Evolutionary conservation across 139 green algal genomes (phyloP).

Genomic region (Zygnema circumcarinatum): DNA sequence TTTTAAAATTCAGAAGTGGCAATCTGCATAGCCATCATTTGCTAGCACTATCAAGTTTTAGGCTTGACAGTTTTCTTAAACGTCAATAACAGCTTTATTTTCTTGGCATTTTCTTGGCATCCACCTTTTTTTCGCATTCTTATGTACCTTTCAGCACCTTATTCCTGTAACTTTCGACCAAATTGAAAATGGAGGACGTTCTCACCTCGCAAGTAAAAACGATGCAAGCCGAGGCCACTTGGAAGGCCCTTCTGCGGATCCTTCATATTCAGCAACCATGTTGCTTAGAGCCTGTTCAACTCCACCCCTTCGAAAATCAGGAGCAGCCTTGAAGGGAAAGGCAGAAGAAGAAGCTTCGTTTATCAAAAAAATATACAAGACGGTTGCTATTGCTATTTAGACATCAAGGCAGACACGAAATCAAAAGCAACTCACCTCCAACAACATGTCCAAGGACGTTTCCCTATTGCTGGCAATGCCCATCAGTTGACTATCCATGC

Average conservation of each 20-base stretch:
- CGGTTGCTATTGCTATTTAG: not conserved
- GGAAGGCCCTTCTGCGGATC: not conserved
- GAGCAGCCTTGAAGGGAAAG: not conserved
- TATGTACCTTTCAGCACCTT: not conserved
- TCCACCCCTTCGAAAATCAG: not conserved
- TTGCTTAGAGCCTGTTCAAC: not conserved
- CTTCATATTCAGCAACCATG: slow-evolving; percentile 21
- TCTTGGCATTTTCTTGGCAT: too few species aligned
- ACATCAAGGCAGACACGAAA: not conserved
- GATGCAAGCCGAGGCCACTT: slow-evolving; percentile 13
- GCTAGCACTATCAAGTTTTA: too few species aligned
- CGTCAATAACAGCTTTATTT: too few species aligned
- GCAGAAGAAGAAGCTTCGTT: not conserved
- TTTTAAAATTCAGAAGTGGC: too few species aligned
- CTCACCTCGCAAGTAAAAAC: slow-evolving; percentile 4
- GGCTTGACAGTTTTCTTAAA: not conserved
- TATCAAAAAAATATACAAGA: not conserved
- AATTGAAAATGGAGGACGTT: not conserved
- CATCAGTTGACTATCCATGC: not conserved
- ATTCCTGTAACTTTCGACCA: not conserved
- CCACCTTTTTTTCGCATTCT: too few species aligned
- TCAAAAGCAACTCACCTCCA: too few species aligned
- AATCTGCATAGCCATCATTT: too few species aligned
- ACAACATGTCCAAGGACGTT: not conserved
- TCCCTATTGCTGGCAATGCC: not conserved